A percentile compares a stretch with the other conserved stretches of the same genome.
Evolutionary conservation across 345 rosid genomes (phyloP).

Genomic region (Dipteronia sinensis): DNA sequence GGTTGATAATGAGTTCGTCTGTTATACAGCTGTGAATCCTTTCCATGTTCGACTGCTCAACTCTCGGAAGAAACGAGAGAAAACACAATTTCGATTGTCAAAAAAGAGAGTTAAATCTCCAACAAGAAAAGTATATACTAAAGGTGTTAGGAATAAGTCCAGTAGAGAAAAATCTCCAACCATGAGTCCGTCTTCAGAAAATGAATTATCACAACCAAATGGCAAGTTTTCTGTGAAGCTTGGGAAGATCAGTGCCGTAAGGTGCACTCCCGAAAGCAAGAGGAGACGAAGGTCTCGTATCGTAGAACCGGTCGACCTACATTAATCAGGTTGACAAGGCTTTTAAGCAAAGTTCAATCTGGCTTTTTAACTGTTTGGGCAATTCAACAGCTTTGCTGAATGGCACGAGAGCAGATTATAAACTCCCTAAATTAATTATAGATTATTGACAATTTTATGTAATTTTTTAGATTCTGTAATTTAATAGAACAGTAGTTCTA

Average conservation of each 20-base stretch:
- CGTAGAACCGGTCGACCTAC: conserved; percentile 43
- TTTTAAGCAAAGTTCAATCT: not conserved
- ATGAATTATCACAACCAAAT: conserved; percentile 35
- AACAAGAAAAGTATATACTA: conserved; percentile 24
- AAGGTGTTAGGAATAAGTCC: conserved; percentile 8
- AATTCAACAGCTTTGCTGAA: conserved; percentile 24
- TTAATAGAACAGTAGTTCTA: not conserved
- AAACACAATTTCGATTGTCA: conserved; percentile 32
- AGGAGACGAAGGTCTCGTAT: conserved; percentile 62
- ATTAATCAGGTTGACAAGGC: conserved; percentile 34
- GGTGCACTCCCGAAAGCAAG: conserved; percentile 75
- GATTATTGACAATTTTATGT: conserved; percentile 15
- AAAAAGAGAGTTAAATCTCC: conserved; percentile 72
- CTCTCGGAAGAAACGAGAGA: conserved; percentile 28
- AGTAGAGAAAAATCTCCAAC: conserved; percentile 9
- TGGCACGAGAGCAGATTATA: not conserved
- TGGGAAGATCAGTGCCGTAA: conserved; percentile 37
- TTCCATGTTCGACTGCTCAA: conserved; percentile 62
- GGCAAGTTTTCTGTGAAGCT: conserved; percentile 51
- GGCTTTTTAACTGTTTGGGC: conserved; percentile 6
- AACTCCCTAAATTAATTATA: conserved; percentile 1
- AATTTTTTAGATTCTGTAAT: conserved; percentile 6
- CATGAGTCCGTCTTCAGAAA: conserved; percentile 23
- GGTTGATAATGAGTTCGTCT: conserved; percentile 38
- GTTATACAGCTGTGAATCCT: conserved; percentile 75